A percentile compares a stretch with the other conserved stretches of the same genome.
These are phyloP conservation scores for Russula olivacea DNA, from an alignment of 768 basidiomycete genomes.

Conservation along the genomic window DNA sequence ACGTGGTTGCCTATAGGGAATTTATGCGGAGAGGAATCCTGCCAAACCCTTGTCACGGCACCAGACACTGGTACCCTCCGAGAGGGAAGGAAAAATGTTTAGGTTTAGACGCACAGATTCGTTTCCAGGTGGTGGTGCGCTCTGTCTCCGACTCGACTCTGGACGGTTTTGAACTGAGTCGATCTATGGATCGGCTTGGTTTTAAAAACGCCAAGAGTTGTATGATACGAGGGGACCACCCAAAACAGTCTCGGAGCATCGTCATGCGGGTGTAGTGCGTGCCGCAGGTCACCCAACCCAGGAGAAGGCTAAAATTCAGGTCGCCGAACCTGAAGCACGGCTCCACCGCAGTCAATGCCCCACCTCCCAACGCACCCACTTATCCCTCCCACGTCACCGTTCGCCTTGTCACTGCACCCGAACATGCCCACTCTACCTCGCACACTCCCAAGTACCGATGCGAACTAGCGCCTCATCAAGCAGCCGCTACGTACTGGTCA, in stretches of 20 bases:
- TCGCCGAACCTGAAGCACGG: not conserved
- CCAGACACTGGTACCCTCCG: not conserved
- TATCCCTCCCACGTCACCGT: too few relatives aligned
- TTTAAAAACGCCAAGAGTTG: too few relatives aligned
- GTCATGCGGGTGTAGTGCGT: conserved; percentile 46
- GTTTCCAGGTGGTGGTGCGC: not conserved
- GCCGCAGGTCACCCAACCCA: conserved; percentile 50
- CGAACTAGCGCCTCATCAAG: too few relatives aligned
- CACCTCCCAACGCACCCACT: too few relatives aligned
- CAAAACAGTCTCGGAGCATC: conserved; percentile 39
- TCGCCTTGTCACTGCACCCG: too few relatives aligned
- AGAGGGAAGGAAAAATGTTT: not conserved
- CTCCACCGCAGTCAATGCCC: not conserved
- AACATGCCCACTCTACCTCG: too few relatives aligned
- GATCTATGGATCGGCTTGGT: not conserved
- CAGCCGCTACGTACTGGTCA: too few relatives aligned
- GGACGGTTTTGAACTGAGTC: not conserved
- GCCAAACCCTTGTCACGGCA: not conserved
- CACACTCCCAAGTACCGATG: too few relatives aligned
- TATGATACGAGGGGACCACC: not conserved
- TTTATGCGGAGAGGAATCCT: not conserved
- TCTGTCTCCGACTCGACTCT: conserved; percentile 4
- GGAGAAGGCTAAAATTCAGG: conserved; percentile 36
- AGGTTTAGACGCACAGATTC: not conserved
- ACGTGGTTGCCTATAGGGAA: not conserved